Evolutionary conservation across 352 stramenopile species (phyloP).

Genomic region (Phytophthora macrochlamydospora): DNA sequence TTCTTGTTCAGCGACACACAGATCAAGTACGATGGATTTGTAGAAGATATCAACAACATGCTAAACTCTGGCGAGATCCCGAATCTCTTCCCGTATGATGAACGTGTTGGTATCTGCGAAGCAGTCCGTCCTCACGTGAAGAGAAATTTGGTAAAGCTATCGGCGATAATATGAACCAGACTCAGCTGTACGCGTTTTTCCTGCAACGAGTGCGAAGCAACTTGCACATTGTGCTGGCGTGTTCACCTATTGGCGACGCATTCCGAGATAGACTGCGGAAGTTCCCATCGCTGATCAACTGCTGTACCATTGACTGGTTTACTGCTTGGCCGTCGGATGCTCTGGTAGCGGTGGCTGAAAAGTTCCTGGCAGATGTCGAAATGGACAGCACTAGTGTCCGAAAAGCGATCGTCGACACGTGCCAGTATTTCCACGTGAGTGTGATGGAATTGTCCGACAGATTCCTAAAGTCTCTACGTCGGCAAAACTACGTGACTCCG

Average conservation of each 20-base stretch:
- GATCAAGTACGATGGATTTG: slow-evolving; percentile 96
- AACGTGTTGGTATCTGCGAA: slow-evolving; percentile 91
- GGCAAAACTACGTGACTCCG: slow-evolving; percentile 96
- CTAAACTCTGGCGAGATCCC: slow-evolving; percentile 95
- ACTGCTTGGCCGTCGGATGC: slow-evolving; percentile 94
- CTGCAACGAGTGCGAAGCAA: slow-evolving; percentile 91
- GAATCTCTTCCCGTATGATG: slow-evolving; percentile 95
- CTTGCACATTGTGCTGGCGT: slow-evolving; percentile 95
- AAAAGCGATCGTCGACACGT: slow-evolving; percentile 89
- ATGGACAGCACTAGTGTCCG: slow-evolving; percentile 84
- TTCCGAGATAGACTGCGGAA: slow-evolving; percentile 94
- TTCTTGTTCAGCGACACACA: slow-evolving; percentile 97
- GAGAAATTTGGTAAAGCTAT: slow-evolving; percentile 91
- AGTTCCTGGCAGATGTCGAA: slow-evolving; percentile 91
- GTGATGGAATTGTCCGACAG: slow-evolving; percentile 84
- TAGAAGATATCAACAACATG: slow-evolving; percentile 98
- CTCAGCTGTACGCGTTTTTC: slow-evolving; percentile 94
- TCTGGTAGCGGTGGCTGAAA: slow-evolving; percentile 92
- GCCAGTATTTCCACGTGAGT: slow-evolving; percentile 93
- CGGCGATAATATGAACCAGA: slow-evolving; percentile 91
- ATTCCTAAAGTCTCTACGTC: slow-evolving; percentile 84
- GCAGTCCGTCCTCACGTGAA: slow-evolving; percentile 88
- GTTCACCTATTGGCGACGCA: slow-evolving; percentile 94
- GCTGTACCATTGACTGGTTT: slow-evolving; percentile 98
- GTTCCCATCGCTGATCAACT: slow-evolving; percentile 97